Base-by-base conservation (phyloP, 768 basidiomycete genomes). In the Lactifluus pinguis region DNA sequence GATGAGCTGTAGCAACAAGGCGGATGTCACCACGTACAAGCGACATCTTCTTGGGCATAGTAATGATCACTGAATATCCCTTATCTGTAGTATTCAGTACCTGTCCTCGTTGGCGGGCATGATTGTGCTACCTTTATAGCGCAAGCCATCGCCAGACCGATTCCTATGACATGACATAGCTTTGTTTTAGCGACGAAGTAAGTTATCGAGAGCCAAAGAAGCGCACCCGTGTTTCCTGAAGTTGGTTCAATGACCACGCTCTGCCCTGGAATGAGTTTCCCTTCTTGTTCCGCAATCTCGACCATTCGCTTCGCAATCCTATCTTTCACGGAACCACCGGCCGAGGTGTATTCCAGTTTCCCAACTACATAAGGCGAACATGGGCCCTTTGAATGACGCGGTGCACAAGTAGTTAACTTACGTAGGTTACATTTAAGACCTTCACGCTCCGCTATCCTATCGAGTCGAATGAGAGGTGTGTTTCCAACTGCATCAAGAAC, bases 241-340 rank as follows among this genome's bases (percentile, higher is more conserved):
- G 91, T 97, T 0, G 97, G 92, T 71, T 99, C 97, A 61, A 99
- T 95, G 59, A 98, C 84, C 54, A 95, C 84, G 66, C 89, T 92
- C 73, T 91, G 79, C 0, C 94, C 94, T 1, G 90, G 89, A 39
- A 91, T 79, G 44, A 99, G 82, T 53, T 77, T 84, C 38, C 94
- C 95, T 38, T 92, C 86, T 56, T 79, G 78, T 77, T 99, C 97
- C 6, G 95, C 97, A n/a, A 86, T 82, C 65, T 93, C 87, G 2
- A 98, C 83, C 95, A 99, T 99, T 11, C 92, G 85, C 72, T 92
- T 95, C 30, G 94, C 95, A 55, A 98, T 95, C 60, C 95, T 79
- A 71, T 98, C 95, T 76, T 99, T 99, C 61, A 98, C 88, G 2
- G 89, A 93, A 2, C 95, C 95, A 10, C 95, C 97, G 2, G 85